Percentiles rank a stretch among this genome's conserved stretches.
These are phyloP conservation scores for Fusarium dlaminii DNA, from an alignment of 2,329 filamentous ascomycete genomes.

Conservation along the genomic window DNA sequence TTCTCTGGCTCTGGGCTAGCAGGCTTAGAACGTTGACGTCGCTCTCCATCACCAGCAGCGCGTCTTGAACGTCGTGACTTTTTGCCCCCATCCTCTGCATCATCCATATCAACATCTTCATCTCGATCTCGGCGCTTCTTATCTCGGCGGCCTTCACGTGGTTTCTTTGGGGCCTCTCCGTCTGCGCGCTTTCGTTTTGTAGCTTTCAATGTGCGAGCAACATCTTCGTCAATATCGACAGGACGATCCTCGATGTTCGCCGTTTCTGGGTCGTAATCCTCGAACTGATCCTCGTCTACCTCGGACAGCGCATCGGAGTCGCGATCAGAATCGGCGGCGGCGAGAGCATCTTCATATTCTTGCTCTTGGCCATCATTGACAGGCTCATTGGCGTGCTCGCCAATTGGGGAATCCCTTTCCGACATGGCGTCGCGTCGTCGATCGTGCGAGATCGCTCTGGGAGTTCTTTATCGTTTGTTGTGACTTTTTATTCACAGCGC, in stretches of 20 bases:
- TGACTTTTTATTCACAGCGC: not conserved
- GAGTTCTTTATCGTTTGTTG: not conserved
- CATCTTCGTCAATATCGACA: conserved; percentile 74
- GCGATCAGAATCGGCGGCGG: conserved; percentile 59
- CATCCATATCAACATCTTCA: conserved; percentile 59
- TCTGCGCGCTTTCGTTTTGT: conserved; percentile 72
- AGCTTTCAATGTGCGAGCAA: conserved; percentile 70
- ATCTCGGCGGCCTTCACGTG: conserved; percentile 76
- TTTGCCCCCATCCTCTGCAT: conserved; percentile 56
- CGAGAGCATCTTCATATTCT: conserved; percentile 43
- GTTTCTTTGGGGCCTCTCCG: conserved; percentile 74
- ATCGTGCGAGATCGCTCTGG: conserved; percentile 6
- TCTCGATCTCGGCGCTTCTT: conserved; percentile 67
- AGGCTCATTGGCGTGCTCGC: conserved; percentile 49
- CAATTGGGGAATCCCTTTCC: conserved; percentile 55
- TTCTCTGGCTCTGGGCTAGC: conserved; percentile 69
- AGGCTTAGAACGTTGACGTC: conserved; percentile 57
- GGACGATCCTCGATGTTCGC: conserved; percentile 71
- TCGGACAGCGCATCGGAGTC: conserved; percentile 72
- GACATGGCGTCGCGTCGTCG: conserved; percentile 51
- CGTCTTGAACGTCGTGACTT: conserved; percentile 60
- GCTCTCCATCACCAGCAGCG: conserved; percentile 54
- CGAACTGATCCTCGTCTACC: conserved; percentile 75
- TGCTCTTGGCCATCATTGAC: conserved; percentile 55
- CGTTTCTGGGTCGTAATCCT: conserved; percentile 73